Conservation (phyloP, 1,139 yeast species). For the Saccharomyces hybrid region DNA sequence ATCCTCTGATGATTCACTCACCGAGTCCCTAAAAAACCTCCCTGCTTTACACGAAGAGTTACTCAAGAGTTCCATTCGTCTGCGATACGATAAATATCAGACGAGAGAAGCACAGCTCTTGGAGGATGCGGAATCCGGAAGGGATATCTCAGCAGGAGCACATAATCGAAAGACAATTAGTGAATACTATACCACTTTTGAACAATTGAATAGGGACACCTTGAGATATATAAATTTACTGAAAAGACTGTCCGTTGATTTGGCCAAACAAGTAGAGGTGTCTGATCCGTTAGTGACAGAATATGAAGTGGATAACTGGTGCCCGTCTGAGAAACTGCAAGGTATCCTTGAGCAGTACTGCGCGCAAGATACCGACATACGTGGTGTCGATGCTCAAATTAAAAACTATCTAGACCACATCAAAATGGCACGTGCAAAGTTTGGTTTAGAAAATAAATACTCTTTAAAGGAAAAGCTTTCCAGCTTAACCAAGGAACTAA, state of each 20-base stretch:
- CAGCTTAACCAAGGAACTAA: constrained; percentile 23
- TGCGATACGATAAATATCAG: constrained; percentile 18
- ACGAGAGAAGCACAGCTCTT: constrained; percentile 18
- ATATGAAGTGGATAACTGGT: constrained; percentile 19
- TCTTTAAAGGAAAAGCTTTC: constrained; percentile 20
- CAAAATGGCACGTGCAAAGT: constrained; percentile 28
- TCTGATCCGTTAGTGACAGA: constrained; percentile 17
- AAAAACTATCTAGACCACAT: constrained; percentile 23
- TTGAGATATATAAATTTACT: constrained; percentile 24
- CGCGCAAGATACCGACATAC: constrained; percentile 13
- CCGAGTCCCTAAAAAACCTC: constrained; percentile 11
- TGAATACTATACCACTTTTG: constrained; percentile 14
- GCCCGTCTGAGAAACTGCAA: constrained; percentile 19
- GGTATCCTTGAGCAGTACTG: constrained; percentile 18
- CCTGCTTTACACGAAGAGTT: constrained; percentile 10
- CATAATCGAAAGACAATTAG: constrained; percentile 8
- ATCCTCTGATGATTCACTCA: constrained; percentile 12
- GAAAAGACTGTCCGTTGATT: constrained; percentile 23
- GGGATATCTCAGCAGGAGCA: constrained; percentile 3
- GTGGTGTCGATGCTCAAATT: constrained; percentile 12
- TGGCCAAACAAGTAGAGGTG: constrained; percentile 23
- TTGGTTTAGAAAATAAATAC: constrained; percentile 27
- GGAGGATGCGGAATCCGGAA: constrained; percentile 2
- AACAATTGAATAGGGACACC: constrained; percentile 16
- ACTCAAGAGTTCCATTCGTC: constrained; percentile 13